Percentiles rank a stretch among this genome's conserved stretches.
Conservation (phyloP, 2,329 filamentous ascomycete species). For the Coniosporium uncinatum region DNA sequence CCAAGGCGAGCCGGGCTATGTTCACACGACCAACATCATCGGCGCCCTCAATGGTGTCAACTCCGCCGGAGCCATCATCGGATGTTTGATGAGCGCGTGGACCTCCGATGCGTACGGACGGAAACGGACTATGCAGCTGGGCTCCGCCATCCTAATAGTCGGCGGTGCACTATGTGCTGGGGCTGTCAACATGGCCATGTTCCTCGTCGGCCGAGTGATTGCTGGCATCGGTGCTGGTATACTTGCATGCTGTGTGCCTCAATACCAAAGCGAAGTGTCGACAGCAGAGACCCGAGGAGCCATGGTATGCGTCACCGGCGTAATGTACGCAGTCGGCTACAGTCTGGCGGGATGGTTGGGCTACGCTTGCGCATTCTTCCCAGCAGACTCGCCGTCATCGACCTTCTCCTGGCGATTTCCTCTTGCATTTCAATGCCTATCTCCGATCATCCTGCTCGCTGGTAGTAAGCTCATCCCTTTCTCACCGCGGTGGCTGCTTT, state of each 20-base stretch:
- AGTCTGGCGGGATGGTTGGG: conserved; percentile 18
- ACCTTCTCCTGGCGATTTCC: conserved; percentile 39
- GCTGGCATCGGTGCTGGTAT: conserved; percentile 45
- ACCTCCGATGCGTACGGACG: conserved; percentile 48
- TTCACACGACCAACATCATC: conserved; percentile 22
- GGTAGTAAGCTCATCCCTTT: conserved; percentile 35
- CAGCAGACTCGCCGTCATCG: conserved; percentile 1
- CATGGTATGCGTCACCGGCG: conserved; percentile 20
- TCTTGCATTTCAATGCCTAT: conserved; percentile 31
- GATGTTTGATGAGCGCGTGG: conserved; percentile 19
- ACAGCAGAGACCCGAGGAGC: conserved; percentile 90
- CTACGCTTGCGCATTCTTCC: conserved; percentile 16
- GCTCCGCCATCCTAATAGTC: conserved; percentile 79
- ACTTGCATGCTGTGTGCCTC: conserved; percentile 43
- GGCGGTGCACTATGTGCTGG: conserved; percentile 84
- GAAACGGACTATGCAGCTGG: conserved; percentile 86
- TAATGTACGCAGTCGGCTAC: conserved; percentile 20
- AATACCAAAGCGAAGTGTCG: conserved; percentile 57
- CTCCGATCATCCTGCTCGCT: conserved; percentile 29
- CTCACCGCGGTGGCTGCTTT: conserved; percentile 44
- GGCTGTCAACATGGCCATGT: conserved; percentile 81
- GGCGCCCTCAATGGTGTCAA: conserved; percentile 30
- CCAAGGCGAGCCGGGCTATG: conserved; percentile 19
- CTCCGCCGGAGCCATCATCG: conserved; percentile 21
- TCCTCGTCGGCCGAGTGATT: conserved; percentile 52